phyloP scores from a whole-genome alignment of 768 basidiomycete species.

The Pisolithus microcarpus region DNA sequence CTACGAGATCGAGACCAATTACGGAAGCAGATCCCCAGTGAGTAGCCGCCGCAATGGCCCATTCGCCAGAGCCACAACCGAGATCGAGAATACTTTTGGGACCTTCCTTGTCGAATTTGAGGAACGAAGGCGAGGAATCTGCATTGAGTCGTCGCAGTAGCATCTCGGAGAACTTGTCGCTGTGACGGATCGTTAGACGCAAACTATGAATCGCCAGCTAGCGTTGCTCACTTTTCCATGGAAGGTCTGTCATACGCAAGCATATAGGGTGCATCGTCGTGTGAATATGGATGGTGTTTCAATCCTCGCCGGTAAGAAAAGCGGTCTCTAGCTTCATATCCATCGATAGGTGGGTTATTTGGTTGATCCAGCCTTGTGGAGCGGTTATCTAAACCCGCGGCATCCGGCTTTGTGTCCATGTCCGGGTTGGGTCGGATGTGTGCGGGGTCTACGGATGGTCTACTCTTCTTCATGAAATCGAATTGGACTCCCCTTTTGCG shows the following conservation, averaged over 20 bases:
- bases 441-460: constrained; percentile 6
- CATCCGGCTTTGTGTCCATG: not conserved
- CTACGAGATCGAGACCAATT: constrained; percentile 60
- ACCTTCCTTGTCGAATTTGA: constrained; percentile 39
- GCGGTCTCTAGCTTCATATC: constrained; percentile 18
- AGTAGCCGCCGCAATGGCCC: constrained; percentile 56
- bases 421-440: constrained; percentile 2
- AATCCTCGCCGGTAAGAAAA: constrained; percentile 28
- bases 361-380: constrained; percentile 1
- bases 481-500: constrained; percentile 15
- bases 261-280: constrained; percentile 51
- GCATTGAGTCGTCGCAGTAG: constrained; percentile 51
- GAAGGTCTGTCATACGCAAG: constrained; percentile 53
- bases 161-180: constrained; percentile 52
- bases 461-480: constrained; percentile 20
- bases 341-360: constrained; percentile 8
- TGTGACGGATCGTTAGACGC: constrained; percentile 22
- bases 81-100: constrained; percentile 61
- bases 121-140: constrained; percentile 54
- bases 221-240: constrained; percentile 48
- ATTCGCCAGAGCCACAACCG: constrained; percentile 68
- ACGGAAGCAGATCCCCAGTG: constrained; percentile 56
- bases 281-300: constrained; percentile 49
- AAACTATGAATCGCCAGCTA: constrained; percentile 2
- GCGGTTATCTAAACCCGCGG: not conserved